These are phyloP conservation scores for Aspergillus diversus DNA, from an alignment of 495 filamentous ascomycete species.

Conservation along the genomic window DNA sequence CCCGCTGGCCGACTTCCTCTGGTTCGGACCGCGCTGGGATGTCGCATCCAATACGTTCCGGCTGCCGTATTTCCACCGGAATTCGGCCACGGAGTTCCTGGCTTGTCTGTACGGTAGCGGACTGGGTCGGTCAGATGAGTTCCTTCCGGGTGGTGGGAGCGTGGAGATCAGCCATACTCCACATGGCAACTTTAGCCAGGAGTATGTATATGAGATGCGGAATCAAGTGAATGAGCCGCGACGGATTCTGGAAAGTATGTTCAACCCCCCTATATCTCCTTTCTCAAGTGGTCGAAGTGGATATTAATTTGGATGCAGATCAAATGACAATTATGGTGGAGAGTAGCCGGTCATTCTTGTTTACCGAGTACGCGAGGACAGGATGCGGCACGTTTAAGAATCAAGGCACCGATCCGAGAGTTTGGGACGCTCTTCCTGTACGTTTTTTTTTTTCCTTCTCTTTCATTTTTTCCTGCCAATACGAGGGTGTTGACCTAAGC, in stretches of 20 bases:
- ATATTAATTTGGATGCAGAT: slow-evolving; percentile 18
- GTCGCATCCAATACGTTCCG: slow-evolving; percentile 48
- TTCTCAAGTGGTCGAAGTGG: neutral
- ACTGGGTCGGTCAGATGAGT: slow-evolving; percentile 45
- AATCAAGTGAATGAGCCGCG: slow-evolving; percentile 45
- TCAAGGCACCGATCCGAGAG: slow-evolving; percentile 44
- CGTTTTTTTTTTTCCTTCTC: slow-evolving; percentile 9
- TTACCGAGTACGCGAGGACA: slow-evolving; percentile 43
- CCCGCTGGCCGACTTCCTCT: slow-evolving; percentile 44
- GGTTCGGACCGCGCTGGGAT: slow-evolving; percentile 50
- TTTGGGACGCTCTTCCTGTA: slow-evolving; percentile 46
- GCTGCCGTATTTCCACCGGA: slow-evolving; percentile 48
- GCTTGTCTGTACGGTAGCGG: slow-evolving; percentile 45
- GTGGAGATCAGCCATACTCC: slow-evolving; percentile 47
- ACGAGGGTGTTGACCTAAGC: too few relatives aligned
- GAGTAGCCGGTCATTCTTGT: slow-evolving; percentile 45
- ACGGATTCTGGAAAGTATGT: slow-evolving; percentile 41
- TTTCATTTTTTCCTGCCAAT: too few relatives aligned
- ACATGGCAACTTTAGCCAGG: slow-evolving; percentile 46
- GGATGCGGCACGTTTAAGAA: slow-evolving; percentile 41
- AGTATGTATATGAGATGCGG: slow-evolving; percentile 45
- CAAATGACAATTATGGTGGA: slow-evolving; percentile 46
- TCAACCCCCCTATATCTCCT: neutral
- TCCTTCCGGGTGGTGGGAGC: slow-evolving; percentile 45
- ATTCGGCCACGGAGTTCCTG: slow-evolving; percentile 46